A percentile compares a stretch with the other conserved stretches of the same genome.
These are phyloP conservation scores for Leersia perrieri DNA, from an alignment of 176 grass and related monocot species.

Conservation along the genomic window DNA sequence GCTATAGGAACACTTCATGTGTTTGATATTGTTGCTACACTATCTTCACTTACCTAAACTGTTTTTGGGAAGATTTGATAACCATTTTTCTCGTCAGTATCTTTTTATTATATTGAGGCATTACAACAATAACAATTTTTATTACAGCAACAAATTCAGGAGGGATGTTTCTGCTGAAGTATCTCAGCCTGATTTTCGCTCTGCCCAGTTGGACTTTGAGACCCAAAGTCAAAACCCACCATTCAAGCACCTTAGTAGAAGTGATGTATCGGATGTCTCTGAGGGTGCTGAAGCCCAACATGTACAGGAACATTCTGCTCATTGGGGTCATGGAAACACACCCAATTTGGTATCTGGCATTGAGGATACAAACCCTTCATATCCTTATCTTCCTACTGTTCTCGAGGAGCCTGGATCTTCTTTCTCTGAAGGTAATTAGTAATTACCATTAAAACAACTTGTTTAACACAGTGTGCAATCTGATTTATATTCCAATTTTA, in stretches of 20 bases:
- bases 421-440: conserved; percentile 88
- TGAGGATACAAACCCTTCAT: conserved; percentile 58
- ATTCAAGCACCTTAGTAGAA: conserved; percentile 56
- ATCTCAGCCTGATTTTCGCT: conserved; percentile 36
- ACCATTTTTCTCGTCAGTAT: neutral
- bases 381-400: conserved; percentile 85
- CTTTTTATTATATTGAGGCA: neutral
- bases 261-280: conserved; percentile 45
- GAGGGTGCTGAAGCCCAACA: conserved; percentile 36
- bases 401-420: conserved; percentile 85
- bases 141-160: conserved; percentile 38
- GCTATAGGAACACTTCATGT: neutral
- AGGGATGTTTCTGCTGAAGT: conserved; percentile 45
- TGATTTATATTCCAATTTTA: conserved; percentile 12
- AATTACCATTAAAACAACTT: conserved; percentile 24
- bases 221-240: conserved; percentile 39
- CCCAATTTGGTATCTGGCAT: conserved; percentile 54
- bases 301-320: conserved; percentile 48
- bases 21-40: conserved; percentile 1
- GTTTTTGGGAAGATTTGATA: conserved; percentile 9
- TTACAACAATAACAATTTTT: neutral
- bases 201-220: conserved; percentile 41
- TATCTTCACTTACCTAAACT: conserved; percentile 4
- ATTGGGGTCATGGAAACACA: conserved; percentile 63
- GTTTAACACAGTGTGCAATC: neutral